Conservation (phyloP, 345 rosid genomes). For the Camelina sativa region DNA sequence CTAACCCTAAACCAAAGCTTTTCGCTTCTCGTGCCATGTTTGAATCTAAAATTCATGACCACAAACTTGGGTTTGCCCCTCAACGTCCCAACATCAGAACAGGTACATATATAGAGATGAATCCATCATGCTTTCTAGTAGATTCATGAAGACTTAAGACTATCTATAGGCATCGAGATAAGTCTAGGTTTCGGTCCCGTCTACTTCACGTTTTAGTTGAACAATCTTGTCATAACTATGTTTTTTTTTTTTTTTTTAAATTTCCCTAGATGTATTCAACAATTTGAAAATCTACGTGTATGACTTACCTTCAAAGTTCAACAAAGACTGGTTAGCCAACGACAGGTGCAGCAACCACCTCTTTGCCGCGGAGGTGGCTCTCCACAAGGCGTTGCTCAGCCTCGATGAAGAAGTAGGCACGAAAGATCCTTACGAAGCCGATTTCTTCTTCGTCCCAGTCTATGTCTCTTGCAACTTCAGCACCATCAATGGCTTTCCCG, state of each 20-base stretch:
- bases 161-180: background rate
- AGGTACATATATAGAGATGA: slow-evolving; percentile 43
- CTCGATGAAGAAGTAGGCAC: slow-evolving; percentile 60
- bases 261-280: slow-evolving; percentile 50
- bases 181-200: background rate
- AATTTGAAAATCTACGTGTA: slow-evolving; percentile 80
- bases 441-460: slow-evolving; percentile 90
- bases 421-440: slow-evolving; percentile 76
- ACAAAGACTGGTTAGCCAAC: slow-evolving; percentile 78
- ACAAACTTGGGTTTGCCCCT: slow-evolving; percentile 22
- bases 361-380: slow-evolving; percentile 95
- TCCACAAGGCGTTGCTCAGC: slow-evolving; percentile 71
- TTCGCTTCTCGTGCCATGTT: slow-evolving; percentile 67
- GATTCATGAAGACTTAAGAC: too few species aligned
- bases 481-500: slow-evolving; percentile 89
- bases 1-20: slow-evolving; percentile 47
- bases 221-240: slow-evolving; percentile 3
- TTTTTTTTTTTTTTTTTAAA: background rate
- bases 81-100: slow-evolving; percentile 40
- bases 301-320: slow-evolving; percentile 77
- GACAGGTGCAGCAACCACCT: slow-evolving; percentile 81
- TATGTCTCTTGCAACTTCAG: slow-evolving; percentile 96
- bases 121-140: background rate
- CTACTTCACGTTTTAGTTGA: slow-evolving; percentile 2
- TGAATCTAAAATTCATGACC: slow-evolving; percentile 52